Evolutionary conservation across 2,329 filamentous ascomycete genomes (phyloP).

Genomic region (Penicillium sp.): DNA sequence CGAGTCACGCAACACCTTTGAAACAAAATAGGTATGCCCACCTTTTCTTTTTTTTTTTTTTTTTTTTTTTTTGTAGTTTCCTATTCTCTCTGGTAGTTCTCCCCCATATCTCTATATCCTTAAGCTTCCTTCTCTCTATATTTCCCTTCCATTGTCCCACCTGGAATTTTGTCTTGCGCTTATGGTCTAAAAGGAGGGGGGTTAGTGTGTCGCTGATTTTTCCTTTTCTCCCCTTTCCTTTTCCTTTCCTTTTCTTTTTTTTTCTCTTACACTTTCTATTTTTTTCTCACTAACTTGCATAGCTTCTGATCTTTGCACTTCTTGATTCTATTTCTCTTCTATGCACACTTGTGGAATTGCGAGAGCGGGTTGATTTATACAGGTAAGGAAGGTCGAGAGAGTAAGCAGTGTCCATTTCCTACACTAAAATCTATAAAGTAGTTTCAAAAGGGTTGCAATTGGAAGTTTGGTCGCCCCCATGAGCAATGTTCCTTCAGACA

Average conservation of each 20-base stretch:
- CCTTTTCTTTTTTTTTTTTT: too few species aligned
- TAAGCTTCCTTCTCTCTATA: not conserved
- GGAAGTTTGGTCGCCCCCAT: constrained; percentile 16
- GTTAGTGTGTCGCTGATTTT: not conserved
- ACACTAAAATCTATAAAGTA: not conserved
- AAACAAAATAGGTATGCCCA: too few species aligned
- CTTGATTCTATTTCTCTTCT: not conserved
- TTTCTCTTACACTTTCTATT: not conserved
- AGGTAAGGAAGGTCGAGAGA: not conserved
- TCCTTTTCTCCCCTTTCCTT: constrained; percentile 1
- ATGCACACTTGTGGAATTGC: not conserved
- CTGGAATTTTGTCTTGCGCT: not conserved
- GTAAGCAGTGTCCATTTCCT: not conserved
- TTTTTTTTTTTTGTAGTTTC: too few species aligned
- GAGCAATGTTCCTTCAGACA: constrained; percentile 29
- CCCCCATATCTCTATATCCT: not conserved
- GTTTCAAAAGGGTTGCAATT: not conserved
- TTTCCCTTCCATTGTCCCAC: not conserved
- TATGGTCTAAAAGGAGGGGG: not conserved
- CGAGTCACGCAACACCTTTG: too few species aligned
- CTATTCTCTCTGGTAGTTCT: too few species aligned
- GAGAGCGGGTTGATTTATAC: not conserved
- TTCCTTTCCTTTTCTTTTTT: not conserved
- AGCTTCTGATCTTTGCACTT: not conserved
- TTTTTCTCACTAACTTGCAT: not conserved